Base-by-base conservation (phyloP, 2,329 filamentous ascomycete species). In the Eutypa lata region DNA sequence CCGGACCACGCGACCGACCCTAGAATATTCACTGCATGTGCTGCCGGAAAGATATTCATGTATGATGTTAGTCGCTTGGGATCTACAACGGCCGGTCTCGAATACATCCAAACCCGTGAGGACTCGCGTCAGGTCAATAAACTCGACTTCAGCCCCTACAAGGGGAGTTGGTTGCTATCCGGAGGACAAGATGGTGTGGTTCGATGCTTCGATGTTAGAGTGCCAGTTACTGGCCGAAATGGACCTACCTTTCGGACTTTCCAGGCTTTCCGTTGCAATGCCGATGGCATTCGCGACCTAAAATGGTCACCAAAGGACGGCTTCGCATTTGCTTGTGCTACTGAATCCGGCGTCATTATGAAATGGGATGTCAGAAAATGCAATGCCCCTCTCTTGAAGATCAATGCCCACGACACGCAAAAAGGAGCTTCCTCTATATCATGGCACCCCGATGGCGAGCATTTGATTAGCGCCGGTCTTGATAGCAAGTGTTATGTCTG, bases 381-480 rank as follows among this genome's bases (percentile, higher is more conserved):
- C 6, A 69, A 66, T 16, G 73, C 76, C 10, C 83, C 83, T 1
- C 61, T 84, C 13, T 64, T 87, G 47, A 78, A 80, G 57, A 81
- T 87, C 60, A 80, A 81, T 28, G 84, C 81, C 0, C 84, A 87
- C 61, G 80, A 84, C 45, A 55, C 67, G 7, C 65, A 67, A 52
- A 83, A 80, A 56, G 74, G 80, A 0, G 83, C 82, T 61, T 75
- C 79, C 2, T 76, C 82, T 0, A 81, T 87, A 43, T 78, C 82
- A 3, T 89, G 86, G 86, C 86, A 89, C 58, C 81, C 83, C 0
- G 85, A 88, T 62, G 86, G 85, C 14, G 76, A 79, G n/a, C 83
- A 88, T 60, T 69, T 88, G 11, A 76, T 85, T 47, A 88, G 83
- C 57, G 83, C 79, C 4, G 84, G 84, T 7, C 73, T 79, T 57